These are phyloP conservation scores for Citrus cavaleriei DNA, from an alignment of 345 rosid genomes.

Conservation along the genomic window DNA sequence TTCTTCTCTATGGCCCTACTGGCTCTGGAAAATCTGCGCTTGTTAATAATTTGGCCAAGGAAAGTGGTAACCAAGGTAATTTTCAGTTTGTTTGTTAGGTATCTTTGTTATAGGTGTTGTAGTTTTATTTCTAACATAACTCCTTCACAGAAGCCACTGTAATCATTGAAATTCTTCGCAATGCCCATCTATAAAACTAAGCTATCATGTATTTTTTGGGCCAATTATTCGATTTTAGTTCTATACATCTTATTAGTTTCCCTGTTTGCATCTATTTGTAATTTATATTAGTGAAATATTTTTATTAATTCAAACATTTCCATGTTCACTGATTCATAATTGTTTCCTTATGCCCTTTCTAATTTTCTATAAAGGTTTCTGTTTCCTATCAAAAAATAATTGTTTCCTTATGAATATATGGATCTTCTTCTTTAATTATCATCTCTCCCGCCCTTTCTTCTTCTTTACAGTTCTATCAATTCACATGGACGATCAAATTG, in stretches of 20 bases:
- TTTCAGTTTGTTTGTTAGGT: neutral
- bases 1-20: slow-evolving; percentile 85
- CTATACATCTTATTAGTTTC: neutral
- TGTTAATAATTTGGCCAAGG: slow-evolving; percentile 63
- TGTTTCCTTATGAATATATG: neutral
- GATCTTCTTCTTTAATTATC: neutral
- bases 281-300: neutral
- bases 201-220: neutral
- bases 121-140: neutral
- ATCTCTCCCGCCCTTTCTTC: neutral
- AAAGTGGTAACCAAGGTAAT: slow-evolving; percentile 70
- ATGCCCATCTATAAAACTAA: neutral
- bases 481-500: slow-evolving; percentile 98
- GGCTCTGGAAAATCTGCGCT: slow-evolving; percentile 95
- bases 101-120: neutral
- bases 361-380: too few species aligned
- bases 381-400: too few species aligned
- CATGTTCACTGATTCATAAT: neutral
- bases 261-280: neutral
- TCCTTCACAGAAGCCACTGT: neutral
- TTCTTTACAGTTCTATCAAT: slow-evolving; percentile 52
- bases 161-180: neutral
- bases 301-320: neutral
- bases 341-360: neutral
- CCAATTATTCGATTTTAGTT: neutral